Base-by-base conservation (phyloP, 1,139 yeast genomes). In the Lodderomyces theae region DNA sequence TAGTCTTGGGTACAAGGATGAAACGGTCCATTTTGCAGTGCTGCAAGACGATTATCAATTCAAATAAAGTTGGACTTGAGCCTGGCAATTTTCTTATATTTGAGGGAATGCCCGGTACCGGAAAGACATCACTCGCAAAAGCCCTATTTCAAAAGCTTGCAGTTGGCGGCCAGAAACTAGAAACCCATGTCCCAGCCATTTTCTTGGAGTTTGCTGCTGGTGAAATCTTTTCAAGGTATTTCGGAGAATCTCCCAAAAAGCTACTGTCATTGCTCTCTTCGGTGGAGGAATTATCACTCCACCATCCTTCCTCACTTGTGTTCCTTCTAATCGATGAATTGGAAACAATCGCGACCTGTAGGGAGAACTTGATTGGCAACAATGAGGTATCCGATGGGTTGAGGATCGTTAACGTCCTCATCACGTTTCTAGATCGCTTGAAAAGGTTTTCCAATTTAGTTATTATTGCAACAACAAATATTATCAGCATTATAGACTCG, bases 61-160 rank as follows among this genome's bases (percentile, higher is more conserved):
- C 35, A 8, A 4, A 25, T 11, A 28, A 7, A 10, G n/a, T 24
- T 2, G 26, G 19, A n/a, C 12, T 24, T n/a, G n/a, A 35, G 11
- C 13, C 6, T 5, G 36, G 29, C n/a, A 39, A 39, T 17, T 39
- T 39, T 35, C 11, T 35, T 1, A 31, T 39, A 4, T 35, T 39
- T 15, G 77, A 10, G 79, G 39, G 39, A 4, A 16, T 17, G 17
- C 39, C 39, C 10, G 39, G 39, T 2, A 31, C 39, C 2, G 39
- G 80, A 5, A 75, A 75, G 51, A 72, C 79, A 1, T 67, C 77
- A 1, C 48, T 74, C 29, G 74, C 77, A 24, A 70, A 62, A 42
- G 69, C 77, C 0, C 32, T 66, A 6, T 56, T 67, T 29, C 70
- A 65, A 35, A 63, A 63, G 45, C 36, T 64, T 19, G 51, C 67